Conservation (phyloP, 2,329 filamentous ascomycete species). For the Sordariomycetes sp. region DNA sequence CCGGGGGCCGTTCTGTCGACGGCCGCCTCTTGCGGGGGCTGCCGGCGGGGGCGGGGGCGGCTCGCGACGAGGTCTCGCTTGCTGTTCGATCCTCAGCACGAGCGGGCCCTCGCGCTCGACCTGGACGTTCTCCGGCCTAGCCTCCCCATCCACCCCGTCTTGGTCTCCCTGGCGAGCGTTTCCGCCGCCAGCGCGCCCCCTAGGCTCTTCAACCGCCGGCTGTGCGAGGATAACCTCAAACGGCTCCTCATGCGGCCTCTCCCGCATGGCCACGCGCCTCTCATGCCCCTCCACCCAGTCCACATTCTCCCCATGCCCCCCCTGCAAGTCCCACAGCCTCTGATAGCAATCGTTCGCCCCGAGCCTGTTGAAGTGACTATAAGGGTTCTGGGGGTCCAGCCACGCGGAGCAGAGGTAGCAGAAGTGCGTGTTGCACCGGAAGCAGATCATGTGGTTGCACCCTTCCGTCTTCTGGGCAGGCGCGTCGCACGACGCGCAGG, state of each 20-base stretch:
- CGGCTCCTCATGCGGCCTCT: slow-evolving; percentile 8
- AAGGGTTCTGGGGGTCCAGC: slow-evolving; percentile 70
- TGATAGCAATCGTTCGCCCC: slow-evolving; percentile 54
- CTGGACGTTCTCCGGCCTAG: background rate
- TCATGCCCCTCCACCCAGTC: background rate
- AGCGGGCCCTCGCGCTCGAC: slow-evolving; percentile 44
- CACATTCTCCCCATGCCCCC: slow-evolving; percentile 47
- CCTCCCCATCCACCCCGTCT: slow-evolving; percentile 8
- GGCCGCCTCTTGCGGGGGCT: background rate
- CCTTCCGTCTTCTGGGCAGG: slow-evolving; percentile 84
- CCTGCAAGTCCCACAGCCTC: slow-evolving; percentile 81
- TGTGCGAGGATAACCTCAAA: slow-evolving; percentile 9
- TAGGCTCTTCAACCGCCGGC: slow-evolving; percentile 16
- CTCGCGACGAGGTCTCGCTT: slow-evolving; percentile 14
- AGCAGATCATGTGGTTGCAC: slow-evolving; percentile 96
- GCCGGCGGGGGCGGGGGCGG: background rate
- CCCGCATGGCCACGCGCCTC: background rate
- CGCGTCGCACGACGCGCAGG: slow-evolving; percentile 77
- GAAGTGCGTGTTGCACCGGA: slow-evolving; percentile 80
- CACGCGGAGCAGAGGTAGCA: slow-evolving; percentile 91
- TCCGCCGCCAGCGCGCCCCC: slow-evolving; percentile 11
- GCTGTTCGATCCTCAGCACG: slow-evolving; percentile 35
- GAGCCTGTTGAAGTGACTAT: slow-evolving; percentile 70
- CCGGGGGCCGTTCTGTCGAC: background rate
- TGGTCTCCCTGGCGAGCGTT: slow-evolving; percentile 15